Conservation (phyloP, 371 early-diverging fungal species). For the Funneliformis caledonium region DNA sequence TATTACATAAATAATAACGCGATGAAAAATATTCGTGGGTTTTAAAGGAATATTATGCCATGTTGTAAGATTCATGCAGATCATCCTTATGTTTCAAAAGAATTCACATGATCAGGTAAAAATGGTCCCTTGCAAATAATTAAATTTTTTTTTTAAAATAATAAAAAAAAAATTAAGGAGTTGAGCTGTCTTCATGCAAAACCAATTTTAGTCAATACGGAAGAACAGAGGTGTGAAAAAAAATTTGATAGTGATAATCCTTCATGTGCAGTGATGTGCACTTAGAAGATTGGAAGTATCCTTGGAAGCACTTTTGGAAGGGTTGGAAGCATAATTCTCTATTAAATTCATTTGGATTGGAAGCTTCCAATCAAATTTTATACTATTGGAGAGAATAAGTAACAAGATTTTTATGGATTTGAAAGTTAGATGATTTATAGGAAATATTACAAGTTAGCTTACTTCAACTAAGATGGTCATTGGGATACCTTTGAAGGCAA, state of each 20-base stretch:
- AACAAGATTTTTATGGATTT: constrained; percentile 57
- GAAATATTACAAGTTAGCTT: constrained; percentile 70
- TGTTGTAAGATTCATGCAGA: constrained; percentile 58
- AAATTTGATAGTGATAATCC: constrained; percentile 47
- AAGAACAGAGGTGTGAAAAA: constrained; percentile 50
- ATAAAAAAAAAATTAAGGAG: background rate
- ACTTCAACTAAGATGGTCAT: constrained; percentile 57
- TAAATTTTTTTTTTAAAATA: background rate
- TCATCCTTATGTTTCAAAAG: constrained; percentile 54
- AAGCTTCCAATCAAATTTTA: no score
- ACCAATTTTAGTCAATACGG: constrained; percentile 44
- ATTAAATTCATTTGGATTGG: no score
- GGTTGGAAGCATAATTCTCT: no score
- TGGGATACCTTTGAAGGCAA: constrained; percentile 29
- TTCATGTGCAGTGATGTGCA: constrained; percentile 65
- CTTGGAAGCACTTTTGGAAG: constrained; percentile 62
- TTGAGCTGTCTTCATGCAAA: constrained; percentile 51
- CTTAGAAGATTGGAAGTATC: constrained; percentile 55
- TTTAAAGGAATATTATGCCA: constrained; percentile 2
- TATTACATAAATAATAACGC: constrained; percentile 16
- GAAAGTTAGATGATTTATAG: constrained; percentile 66
- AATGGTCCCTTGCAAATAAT: background rate
- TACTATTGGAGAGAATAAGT: constrained; percentile 44
- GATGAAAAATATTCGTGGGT: background rate
- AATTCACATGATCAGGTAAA: background rate